Conservation (phyloP, 2,329 filamentous ascomycete genomes). For the Colletotrichum liriopes region DNA sequence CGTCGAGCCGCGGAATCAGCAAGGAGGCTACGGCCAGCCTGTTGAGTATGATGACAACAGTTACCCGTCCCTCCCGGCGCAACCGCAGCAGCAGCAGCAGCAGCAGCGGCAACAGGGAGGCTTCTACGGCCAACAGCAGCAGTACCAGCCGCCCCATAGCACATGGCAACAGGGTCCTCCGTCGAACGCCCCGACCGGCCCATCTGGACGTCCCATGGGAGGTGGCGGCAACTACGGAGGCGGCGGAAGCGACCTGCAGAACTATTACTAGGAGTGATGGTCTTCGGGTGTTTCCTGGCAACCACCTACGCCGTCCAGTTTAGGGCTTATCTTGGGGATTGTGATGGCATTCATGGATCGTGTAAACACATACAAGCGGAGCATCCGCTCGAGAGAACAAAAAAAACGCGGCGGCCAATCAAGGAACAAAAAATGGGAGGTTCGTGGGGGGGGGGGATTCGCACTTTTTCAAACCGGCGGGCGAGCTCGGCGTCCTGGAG, state of each 20-base stretch:
- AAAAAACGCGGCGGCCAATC: not conserved
- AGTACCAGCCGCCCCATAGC: constrained; percentile 38
- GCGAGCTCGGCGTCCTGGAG: constrained; percentile 38
- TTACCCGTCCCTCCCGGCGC: constrained; percentile 48
- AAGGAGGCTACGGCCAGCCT: constrained; percentile 58
- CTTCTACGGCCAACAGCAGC: constrained; percentile 44
- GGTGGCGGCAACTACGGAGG: constrained; percentile 39
- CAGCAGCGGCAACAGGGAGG: constrained; percentile 23
- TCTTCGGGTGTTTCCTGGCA: not conserved
- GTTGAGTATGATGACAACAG: constrained; percentile 65
- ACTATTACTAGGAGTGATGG: constrained; percentile 54
- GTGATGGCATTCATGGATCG: not conserved
- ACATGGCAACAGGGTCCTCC: constrained; percentile 31
- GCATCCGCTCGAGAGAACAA: not conserved
- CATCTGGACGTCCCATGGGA: constrained; percentile 45
- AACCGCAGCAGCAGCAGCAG: constrained; percentile 44
- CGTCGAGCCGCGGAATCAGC: constrained; percentile 65
- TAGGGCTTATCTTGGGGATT: not conserved
- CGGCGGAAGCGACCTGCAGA: constrained; percentile 56
- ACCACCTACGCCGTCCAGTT: too few species aligned
- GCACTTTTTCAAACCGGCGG: not conserved
- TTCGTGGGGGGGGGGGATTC: not conserved
- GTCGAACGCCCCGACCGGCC: constrained; percentile 34
- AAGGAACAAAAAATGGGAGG: not conserved
- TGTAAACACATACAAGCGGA: not conserved